Percentiles rank a stretch among this genome's conserved stretches.
Conservation (phyloP, 164 flowering plant species). For the Malania oleifera region DNA sequence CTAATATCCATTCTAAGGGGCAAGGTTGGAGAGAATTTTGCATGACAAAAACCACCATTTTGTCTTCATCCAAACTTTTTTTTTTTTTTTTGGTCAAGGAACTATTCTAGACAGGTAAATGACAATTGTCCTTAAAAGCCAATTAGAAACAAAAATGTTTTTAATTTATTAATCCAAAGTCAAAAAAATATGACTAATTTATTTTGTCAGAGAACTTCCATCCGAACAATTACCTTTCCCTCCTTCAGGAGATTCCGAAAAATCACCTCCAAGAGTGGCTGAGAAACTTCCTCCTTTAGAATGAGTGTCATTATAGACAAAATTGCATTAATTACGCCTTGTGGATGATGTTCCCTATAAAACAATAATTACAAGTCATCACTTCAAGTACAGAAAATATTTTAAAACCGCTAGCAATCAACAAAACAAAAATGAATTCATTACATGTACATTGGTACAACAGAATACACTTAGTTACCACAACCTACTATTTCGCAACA, state of each 20-base stretch:
- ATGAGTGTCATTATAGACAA: conserved; percentile 62
- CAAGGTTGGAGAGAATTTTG: too few species aligned
- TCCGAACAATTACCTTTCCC: conserved; percentile 44
- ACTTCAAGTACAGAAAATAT: not conserved
- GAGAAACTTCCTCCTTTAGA: conserved; percentile 62
- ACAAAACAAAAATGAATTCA: not conserved
- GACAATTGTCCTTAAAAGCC: not conserved
- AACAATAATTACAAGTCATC: conserved; percentile 9
- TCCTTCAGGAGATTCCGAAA: conserved; percentile 63
- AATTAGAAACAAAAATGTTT: not conserved
- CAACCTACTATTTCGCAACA: too few species aligned
- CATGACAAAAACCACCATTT: too few species aligned
- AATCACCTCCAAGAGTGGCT: conserved; percentile 59
- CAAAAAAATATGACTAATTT: not conserved
- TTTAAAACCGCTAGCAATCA: not conserved
- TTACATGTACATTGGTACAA: too few species aligned
- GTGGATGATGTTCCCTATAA: conserved; percentile 72
- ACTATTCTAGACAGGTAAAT: too few species aligned
- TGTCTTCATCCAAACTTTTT: too few species aligned
- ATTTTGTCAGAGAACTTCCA: not conserved
- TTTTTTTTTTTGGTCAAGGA: not conserved
- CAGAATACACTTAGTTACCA: too few species aligned
- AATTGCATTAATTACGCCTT: conserved; percentile 52
- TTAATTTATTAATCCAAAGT: not conserved
- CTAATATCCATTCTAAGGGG: too few species aligned